Percentiles rank a stretch among this genome's conserved stretches.
These are phyloP conservation scores for Cylindrotheca closterium DNA, from an alignment of 108 stramenopile species.

Conservation along the genomic window DNA sequence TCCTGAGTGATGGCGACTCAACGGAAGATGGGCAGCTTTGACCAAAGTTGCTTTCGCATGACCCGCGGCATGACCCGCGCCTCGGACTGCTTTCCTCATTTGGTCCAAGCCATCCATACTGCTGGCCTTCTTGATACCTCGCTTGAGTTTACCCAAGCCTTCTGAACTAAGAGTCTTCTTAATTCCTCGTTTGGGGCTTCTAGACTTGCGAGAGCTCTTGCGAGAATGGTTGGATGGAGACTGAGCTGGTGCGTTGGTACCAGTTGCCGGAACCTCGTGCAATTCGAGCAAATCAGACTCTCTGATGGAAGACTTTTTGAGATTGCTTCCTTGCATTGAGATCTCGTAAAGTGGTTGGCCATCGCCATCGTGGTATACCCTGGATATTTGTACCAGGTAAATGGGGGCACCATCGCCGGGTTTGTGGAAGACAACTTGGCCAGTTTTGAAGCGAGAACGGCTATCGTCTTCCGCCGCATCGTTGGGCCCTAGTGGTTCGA, in stretches of 20 bases:
- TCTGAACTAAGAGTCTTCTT: neutral
- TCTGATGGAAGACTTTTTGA: neutral
- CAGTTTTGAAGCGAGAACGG: too few relatives aligned
- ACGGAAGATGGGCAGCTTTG: too few relatives aligned
- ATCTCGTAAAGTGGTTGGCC: neutral
- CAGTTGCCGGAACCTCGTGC: too few relatives aligned
- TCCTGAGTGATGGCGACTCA: neutral
- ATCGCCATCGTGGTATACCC: neutral
- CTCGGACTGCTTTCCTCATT: too few relatives aligned
- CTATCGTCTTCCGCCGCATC: neutral
- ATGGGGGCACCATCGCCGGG: neutral
- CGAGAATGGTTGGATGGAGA: too few relatives aligned
- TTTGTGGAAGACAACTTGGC: neutral
- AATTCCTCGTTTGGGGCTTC: neutral
- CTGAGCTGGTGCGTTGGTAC: too few relatives aligned
- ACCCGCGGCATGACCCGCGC: too few relatives aligned
- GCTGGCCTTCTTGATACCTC: neutral
- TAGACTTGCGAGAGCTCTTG: neutral
- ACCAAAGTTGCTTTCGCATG: too few relatives aligned
- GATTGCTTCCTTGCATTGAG: neutral
- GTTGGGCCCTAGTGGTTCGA: conserved; percentile 9
- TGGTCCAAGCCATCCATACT: neutral
- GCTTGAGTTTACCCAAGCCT: neutral
- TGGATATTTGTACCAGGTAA: neutral
- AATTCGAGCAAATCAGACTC: neutral